phyloP scores from a whole-genome alignment of 2,329 filamentous ascomycete genomes.

The Penicillium sp. region DNA sequence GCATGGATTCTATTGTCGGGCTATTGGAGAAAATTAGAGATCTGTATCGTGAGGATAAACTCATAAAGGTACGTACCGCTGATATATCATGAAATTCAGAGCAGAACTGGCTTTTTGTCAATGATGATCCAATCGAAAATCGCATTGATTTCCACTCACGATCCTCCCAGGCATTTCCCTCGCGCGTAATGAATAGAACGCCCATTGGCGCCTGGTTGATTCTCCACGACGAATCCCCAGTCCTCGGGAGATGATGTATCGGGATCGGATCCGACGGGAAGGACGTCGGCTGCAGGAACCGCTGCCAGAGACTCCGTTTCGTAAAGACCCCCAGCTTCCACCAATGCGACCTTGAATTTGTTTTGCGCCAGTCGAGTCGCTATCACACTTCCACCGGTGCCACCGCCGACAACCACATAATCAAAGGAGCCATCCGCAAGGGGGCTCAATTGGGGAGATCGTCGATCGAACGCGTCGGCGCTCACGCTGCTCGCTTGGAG shows the following conservation, averaged over 20 bases:
- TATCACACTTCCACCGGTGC: slow-evolving; percentile 29
- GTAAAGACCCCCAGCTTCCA: slow-evolving; percentile 37
- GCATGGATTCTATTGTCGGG: slow-evolving; percentile 26
- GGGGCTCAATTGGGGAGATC: neutral
- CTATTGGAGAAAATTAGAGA: slow-evolving; percentile 6
- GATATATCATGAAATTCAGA: slow-evolving; percentile 36
- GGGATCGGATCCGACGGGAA: slow-evolving; percentile 29
- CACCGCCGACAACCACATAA: slow-evolving; percentile 33
- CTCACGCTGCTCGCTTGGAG: slow-evolving; percentile 8
- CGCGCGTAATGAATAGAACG: slow-evolving; percentile 31
- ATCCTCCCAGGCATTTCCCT: slow-evolving; percentile 35
- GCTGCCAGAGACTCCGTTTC: slow-evolving; percentile 25
- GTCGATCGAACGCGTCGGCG: neutral
- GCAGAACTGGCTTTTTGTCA: slow-evolving; percentile 25
- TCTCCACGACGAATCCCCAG: slow-evolving; percentile 31
- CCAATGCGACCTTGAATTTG: slow-evolving; percentile 28
- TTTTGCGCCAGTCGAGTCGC: slow-evolving; percentile 31
- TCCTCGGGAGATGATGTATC: slow-evolving; percentile 18
- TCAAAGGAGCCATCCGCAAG: slow-evolving; percentile 22
- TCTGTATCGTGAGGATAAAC: neutral
- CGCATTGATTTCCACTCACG: slow-evolving; percentile 17
- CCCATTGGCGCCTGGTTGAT: slow-evolving; percentile 28
- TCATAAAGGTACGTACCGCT: slow-evolving; percentile 19
- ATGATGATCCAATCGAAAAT: neutral
- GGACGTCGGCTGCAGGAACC: slow-evolving; percentile 24